phyloP scores from a whole-genome alignment of 352 stramenopile genomes.

The Phytophthora melonis region DNA sequence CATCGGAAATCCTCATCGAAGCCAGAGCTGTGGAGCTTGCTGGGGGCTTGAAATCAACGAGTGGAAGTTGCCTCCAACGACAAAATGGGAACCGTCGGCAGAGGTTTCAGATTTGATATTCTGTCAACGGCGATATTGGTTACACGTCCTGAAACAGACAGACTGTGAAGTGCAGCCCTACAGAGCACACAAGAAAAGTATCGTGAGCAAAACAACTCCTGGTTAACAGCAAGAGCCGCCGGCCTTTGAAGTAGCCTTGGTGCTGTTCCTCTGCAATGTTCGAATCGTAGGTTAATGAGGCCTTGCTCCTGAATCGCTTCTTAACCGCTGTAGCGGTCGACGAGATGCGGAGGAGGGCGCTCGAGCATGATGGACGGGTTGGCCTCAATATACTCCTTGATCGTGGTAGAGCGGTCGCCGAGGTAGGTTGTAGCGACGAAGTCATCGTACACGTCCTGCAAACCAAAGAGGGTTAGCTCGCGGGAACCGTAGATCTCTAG shows the following conservation, averaged over 20 bases:
- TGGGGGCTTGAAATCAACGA: slow-evolving; percentile 8
- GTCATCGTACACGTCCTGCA: slow-evolving; percentile 68
- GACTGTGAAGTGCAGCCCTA: no score
- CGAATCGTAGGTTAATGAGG: not conserved
- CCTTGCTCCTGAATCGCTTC: not conserved
- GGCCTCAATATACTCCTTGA: slow-evolving; percentile 84
- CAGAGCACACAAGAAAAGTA: no score
- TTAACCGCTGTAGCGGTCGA: slow-evolving; percentile 82
- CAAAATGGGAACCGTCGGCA: slow-evolving; percentile 33
- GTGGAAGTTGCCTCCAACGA: slow-evolving; percentile 22
- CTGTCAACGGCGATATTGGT: not conserved
- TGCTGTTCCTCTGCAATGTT: no score
- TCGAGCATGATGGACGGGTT: slow-evolving; percentile 88
- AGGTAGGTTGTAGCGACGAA: slow-evolving; percentile 94
- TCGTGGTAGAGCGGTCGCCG: slow-evolving; percentile 88
- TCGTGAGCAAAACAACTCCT: no score
- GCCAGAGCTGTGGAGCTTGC: not conserved
- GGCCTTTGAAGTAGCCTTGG: no score
- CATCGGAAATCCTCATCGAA: slow-evolving; percentile 26
- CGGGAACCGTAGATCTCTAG: no score
- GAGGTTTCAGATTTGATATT: slow-evolving; percentile 16
- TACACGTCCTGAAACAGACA: not conserved
- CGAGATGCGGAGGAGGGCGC: slow-evolving; percentile 74
- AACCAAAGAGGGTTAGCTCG: not conserved
- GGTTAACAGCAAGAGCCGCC: no score